phyloP scores from a whole-genome alignment of 2,329 filamentous ascomycete genomes.

The Penicillium sp. region DNA sequence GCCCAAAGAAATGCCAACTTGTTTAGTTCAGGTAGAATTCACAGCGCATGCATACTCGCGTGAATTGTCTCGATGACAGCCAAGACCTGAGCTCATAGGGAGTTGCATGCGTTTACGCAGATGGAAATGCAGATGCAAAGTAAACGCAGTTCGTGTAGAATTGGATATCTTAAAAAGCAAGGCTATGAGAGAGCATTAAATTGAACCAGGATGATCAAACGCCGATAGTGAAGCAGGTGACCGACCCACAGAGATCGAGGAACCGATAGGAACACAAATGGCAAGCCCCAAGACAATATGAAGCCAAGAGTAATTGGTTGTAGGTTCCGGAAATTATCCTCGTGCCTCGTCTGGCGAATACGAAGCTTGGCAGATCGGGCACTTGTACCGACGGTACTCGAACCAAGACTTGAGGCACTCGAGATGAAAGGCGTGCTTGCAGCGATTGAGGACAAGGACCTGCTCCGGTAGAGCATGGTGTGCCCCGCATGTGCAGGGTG shows the following conservation, averaged over 20 bases:
- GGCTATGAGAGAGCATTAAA: background rate
- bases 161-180: background rate
- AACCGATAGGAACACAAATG: background rate
- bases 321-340: constrained; percentile 3
- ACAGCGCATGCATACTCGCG: background rate
- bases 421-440: constrained; percentile 33
- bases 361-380: constrained; percentile 32
- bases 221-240: background rate
- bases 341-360: constrained; percentile 21
- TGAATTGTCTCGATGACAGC: background rate
- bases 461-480: constrained; percentile 3
- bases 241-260: background rate
- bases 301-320: background rate
- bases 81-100: background rate
- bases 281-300: background rate
- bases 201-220: background rate
- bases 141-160: background rate
- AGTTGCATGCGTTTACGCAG: background rate
- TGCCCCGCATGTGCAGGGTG: constrained; percentile 4
- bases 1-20: background rate
- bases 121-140: background rate
- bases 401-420: constrained; percentile 33
- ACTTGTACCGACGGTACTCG: constrained; percentile 30
- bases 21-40: background rate
- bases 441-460: constrained; percentile 30